Conservation (phyloP, 371 early-diverging fungal species). For the Mortierella sp. region DNA sequence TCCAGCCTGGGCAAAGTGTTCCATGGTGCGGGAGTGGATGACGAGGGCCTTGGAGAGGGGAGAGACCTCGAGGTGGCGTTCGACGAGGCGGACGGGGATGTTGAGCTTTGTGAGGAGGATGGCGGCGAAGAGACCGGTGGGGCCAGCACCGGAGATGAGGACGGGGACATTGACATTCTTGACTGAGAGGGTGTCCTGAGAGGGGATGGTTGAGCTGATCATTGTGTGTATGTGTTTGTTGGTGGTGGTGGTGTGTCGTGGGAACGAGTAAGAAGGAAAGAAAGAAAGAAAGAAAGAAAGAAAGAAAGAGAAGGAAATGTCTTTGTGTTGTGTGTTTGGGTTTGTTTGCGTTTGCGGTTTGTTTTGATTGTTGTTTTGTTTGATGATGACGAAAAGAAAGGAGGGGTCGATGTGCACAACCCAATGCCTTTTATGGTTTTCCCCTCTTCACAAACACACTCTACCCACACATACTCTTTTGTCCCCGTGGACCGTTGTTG, state of each 20-base stretch:
- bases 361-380: neutral
- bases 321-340: neutral
- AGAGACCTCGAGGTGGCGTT: slow-evolving; percentile 42
- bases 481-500: neutral
- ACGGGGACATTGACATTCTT: slow-evolving; percentile 30
- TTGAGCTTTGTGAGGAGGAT: slow-evolving; percentile 45
- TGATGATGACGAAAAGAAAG: neutral
- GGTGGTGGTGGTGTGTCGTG: neutral
- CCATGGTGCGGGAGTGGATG: slow-evolving; percentile 54
- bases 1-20: slow-evolving; percentile 42
- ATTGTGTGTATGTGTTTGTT: neutral
- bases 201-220: slow-evolving; percentile 1
- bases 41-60: slow-evolving; percentile 49
- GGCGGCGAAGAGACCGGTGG: slow-evolving; percentile 66
- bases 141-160: slow-evolving; percentile 73
- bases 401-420: neutral
- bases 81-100: slow-evolving; percentile 44
- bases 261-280: neutral
- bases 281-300: neutral
- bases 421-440: slow-evolving; percentile 8
- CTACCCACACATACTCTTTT: neutral
- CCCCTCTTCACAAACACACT: too few species aligned
- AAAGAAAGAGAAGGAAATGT: neutral
- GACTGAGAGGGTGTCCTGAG: neutral
- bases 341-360: neutral